phyloP scores from a whole-genome alignment of 352 stramenopile species.

The Globisporangium alternatum region DNA sequence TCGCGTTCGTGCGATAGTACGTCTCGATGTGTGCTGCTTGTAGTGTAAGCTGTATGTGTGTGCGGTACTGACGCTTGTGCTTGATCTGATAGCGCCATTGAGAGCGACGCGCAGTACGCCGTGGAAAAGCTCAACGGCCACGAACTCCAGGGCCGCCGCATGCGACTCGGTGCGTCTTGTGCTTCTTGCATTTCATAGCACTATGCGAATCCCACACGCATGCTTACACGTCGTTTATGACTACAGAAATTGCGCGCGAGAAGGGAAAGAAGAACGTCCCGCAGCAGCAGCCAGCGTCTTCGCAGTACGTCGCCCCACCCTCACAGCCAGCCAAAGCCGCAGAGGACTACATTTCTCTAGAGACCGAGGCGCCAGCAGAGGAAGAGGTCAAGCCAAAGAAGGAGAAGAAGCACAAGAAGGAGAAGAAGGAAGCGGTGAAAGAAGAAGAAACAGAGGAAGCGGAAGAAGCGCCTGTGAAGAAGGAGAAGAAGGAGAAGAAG shows the following conservation, averaged over 20 bases:
- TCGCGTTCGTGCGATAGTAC: slow-evolving; percentile 87
- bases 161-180: slow-evolving; percentile 63
- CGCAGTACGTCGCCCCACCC: slow-evolving; percentile 13
- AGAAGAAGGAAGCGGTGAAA: slow-evolving; percentile 6
- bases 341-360: slow-evolving; percentile 20
- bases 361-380: slow-evolving; percentile 10
- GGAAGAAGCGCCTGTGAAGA: slow-evolving; percentile 11
- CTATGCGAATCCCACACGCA: not conserved
- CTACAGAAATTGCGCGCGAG: slow-evolving; percentile 67
- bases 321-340: slow-evolving; percentile 3
- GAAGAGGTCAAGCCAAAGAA: slow-evolving; percentile 28
- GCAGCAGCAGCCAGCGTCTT: slow-evolving; percentile 10
- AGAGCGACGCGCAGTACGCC: slow-evolving; percentile 61
- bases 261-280: slow-evolving; percentile 38
- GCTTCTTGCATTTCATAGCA: not conserved
- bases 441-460: slow-evolving; percentile 4
- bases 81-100: slow-evolving; percentile 48
- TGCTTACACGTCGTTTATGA: not conserved
- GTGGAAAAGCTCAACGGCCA: slow-evolving; percentile 76
- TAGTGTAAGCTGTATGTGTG: not conserved
- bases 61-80: not conserved
- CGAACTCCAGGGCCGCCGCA: slow-evolving; percentile 75
- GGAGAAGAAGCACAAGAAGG: slow-evolving; percentile 26
- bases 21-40: slow-evolving; percentile 19
- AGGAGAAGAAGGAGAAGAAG: slow-evolving; percentile 31